phyloP scores from a whole-genome alignment of 768 basidiomycete species.

The Mycena chlorophos region DNA sequence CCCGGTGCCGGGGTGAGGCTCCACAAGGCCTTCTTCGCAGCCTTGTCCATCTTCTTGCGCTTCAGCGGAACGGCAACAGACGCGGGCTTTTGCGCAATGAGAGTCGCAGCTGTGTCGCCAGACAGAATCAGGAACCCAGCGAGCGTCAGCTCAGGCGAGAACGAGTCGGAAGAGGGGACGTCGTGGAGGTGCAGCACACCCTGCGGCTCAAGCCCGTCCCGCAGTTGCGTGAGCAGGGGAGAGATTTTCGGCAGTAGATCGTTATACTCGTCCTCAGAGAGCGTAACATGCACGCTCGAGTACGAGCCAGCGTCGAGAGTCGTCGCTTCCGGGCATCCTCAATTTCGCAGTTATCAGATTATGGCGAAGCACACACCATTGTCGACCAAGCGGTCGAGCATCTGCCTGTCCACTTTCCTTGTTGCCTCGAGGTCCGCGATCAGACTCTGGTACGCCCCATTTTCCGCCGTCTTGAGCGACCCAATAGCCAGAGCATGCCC shows the following conservation, averaged over 20 bases:
- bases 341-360: conserved; percentile 13
- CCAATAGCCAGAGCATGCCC: conserved; percentile 72
- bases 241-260: conserved; percentile 52
- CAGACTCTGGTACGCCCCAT: conserved; percentile 76
- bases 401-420: conserved; percentile 68
- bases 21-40: conserved; percentile 90
- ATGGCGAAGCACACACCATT: conserved; percentile 49
- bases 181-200: conserved; percentile 72
- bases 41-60: conserved; percentile 56
- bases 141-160: conserved; percentile 61
- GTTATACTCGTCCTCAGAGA: conserved; percentile 64
- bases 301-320: conserved; percentile 54
- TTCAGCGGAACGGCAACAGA: conserved; percentile 50
- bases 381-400: conserved; percentile 81
- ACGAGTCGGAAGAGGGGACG: conserved; percentile 41
- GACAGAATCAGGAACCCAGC: conserved; percentile 66
- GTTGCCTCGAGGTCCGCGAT: conserved; percentile 58
- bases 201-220: conserved; percentile 59
- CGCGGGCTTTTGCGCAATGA: conserved; percentile 74
- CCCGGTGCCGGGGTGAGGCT: conserved; percentile 63
- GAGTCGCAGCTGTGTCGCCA: conserved; percentile 34
- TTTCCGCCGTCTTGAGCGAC: conserved; percentile 72
- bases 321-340: conserved; percentile 47
- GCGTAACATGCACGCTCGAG: conserved; percentile 66
- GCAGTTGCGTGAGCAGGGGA: conserved; percentile 58